Conservation (phyloP, 2,329 filamentous ascomycete genomes). For the Neofusicoccum kwambonambiense region DNA sequence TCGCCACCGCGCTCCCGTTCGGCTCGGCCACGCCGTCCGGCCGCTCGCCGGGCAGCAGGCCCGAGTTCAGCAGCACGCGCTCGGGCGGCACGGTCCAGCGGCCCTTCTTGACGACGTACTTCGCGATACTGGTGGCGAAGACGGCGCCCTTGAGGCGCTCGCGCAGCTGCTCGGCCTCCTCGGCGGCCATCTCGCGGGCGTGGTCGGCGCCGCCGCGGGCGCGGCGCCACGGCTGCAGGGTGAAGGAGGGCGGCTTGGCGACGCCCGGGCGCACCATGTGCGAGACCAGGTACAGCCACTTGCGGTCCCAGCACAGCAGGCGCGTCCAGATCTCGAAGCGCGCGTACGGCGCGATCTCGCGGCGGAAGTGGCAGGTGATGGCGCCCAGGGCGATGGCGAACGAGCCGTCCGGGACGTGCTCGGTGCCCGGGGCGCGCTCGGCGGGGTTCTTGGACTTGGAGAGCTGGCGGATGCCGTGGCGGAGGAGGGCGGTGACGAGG, state of each 20-base stretch:
- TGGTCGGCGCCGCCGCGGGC: no score
- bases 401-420: conserved; percentile 15
- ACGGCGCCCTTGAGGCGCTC: conserved; percentile 41
- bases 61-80: conserved; percentile 67
- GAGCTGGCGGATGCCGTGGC: conserved; percentile 39
- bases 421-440: conserved; percentile 13
- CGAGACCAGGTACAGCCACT: conserved; percentile 51
- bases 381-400: conserved; percentile 47
- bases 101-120: conserved; percentile 53
- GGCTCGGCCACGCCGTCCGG: conserved; percentile 26
- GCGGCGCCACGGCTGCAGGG: conserved; percentile 43
- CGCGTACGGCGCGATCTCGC: conserved; percentile 46
- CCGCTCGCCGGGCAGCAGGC: conserved; percentile 73
- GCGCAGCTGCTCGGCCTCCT: conserved; percentile 25
- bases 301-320: conserved; percentile 49
- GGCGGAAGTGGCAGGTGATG: conserved; percentile 49
- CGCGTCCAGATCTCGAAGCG: conserved; percentile 50
- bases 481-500: conserved; percentile 61
- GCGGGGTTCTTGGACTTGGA: neutral
- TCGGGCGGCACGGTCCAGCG: conserved; percentile 83
- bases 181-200: conserved; percentile 19
- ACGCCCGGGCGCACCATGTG: conserved; percentile 48
- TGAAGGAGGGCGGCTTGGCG: conserved; percentile 41
- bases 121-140: conserved; percentile 50
- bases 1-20: conserved; percentile 8